Evolutionary conservation across 305 asterid species (phyloP), one percentile per base, ranked within the genome.

Genomic region (Solanum hybrid): DNA sequence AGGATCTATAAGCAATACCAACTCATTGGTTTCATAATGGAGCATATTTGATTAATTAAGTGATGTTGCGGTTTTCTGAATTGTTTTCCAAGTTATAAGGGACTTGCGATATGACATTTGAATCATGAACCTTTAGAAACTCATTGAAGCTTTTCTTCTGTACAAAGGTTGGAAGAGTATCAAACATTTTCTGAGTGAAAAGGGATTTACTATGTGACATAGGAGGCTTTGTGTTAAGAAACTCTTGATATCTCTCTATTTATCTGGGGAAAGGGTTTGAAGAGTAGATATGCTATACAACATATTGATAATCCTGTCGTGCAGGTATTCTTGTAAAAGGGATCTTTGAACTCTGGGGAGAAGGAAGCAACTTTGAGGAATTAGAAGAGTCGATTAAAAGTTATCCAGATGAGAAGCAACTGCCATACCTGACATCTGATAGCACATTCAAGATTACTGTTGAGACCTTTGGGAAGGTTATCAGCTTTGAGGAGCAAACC

Each of bases 271-370:
- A 42, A 81, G 26, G 38, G 87, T 81, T 42, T 60, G 87, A 81
- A 7, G 71, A 81, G 87, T 81, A 42, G 87, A 13, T 42, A 85
- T 24, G 35, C 17, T 75, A 5, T 11, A 36, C 87, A 26, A 42
- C 19, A 40, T 89, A 26, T 51, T 27, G 19, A 34, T 19, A n/a
- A 86, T 71, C 88, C 85, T 66, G 51, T 36, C 66, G 26, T 89
- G 89, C 92, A 97, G 99, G 99, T 93, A 97, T 97, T 92, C 99
- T 97, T 45, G 96, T 97, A 86, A 97, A 95, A 92, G 99, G 99
- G 88, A 96, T 97, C 72, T 97, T 96, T 91, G 99, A 97, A 91
- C 90, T 96, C n/a, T 97, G 99, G 99, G 99, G 99, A 71, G 98
- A 97, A 91, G 99, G 98, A 2, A 87, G 91, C 78, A 91, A 87